Conservation (phyloP, 2,329 filamentous ascomycete genomes). For the Fusarium goolgardi region DNA sequence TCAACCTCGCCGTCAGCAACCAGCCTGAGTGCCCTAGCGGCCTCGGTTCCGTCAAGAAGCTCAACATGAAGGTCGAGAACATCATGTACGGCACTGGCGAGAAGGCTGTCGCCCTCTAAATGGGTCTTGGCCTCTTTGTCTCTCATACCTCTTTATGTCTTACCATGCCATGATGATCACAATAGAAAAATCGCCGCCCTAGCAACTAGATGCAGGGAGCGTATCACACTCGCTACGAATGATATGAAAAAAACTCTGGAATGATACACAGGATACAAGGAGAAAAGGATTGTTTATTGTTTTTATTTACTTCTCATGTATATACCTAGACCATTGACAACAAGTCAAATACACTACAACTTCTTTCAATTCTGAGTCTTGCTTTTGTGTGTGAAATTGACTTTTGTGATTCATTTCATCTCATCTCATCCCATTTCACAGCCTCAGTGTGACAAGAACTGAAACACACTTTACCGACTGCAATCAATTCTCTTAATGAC, state of each 20-base stretch:
- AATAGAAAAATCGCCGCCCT: conserved; percentile 42
- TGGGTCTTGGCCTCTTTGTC: not conserved
- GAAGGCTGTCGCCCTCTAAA: conserved; percentile 42
- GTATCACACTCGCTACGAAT: conserved; percentile 41
- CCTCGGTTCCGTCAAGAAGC: conserved; percentile 52
- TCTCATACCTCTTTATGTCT: conserved; percentile 17
- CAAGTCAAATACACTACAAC: conserved; percentile 26
- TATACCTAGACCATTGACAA: conserved; percentile 31
- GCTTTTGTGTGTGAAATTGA: not conserved
- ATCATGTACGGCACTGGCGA: conserved; percentile 64
- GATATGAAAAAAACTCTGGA: conserved; percentile 37
- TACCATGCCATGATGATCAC: conserved; percentile 38
- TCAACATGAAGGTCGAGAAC: conserved; percentile 59
- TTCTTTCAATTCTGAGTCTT: conserved; percentile 2
- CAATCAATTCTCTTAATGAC: not conserved
- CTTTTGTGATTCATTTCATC: not conserved
- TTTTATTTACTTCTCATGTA: conserved; percentile 36
- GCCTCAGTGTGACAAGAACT: not conserved
- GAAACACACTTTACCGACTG: conserved; percentile 9
- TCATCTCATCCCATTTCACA: not conserved
- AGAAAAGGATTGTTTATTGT: conserved; percentile 26
- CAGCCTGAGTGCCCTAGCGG: conserved; percentile 62
- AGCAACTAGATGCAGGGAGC: conserved; percentile 26
- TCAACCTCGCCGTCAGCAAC: conserved; percentile 62
- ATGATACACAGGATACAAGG: conserved; percentile 43